Conservation (phyloP, 2,329 filamentous ascomycete species). For the Fusarium sp. region DNA sequence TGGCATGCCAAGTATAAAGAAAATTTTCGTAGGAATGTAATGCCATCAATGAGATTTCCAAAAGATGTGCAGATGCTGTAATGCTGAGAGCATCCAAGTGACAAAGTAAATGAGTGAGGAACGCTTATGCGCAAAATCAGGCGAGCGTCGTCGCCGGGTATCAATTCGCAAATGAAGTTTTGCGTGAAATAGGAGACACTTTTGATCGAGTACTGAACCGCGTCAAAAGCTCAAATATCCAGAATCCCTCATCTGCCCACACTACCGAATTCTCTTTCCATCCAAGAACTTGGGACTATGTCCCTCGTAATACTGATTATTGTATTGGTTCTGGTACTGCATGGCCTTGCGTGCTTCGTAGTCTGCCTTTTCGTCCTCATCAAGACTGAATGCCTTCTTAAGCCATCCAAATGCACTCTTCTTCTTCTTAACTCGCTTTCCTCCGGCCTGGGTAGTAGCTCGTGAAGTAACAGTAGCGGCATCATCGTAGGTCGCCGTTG, state of each 20-base stretch:
- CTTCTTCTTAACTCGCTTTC: slow-evolving; percentile 69
- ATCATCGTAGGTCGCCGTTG: slow-evolving; percentile 56
- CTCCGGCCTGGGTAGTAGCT: slow-evolving; percentile 43
- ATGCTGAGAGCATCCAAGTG: slow-evolving; percentile 11
- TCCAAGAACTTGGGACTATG: slow-evolving; percentile 65
- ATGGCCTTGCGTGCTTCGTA: slow-evolving; percentile 66
- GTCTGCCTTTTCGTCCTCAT: slow-evolving; percentile 68
- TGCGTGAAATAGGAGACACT: slow-evolving; percentile 19
- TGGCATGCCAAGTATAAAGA: slow-evolving; percentile 18
- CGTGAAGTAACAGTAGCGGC: slow-evolving; percentile 41
- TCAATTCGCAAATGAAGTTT: slow-evolving; percentile 37
- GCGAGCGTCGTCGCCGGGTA: slow-evolving; percentile 37
- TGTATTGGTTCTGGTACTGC: slow-evolving; percentile 52
- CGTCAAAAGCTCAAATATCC: slow-evolving; percentile 1
- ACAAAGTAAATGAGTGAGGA: slow-evolving; percentile 12
- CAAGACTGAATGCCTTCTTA: slow-evolving; percentile 72
- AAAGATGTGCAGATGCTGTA: slow-evolving; percentile 1
- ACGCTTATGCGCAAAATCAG: slow-evolving; percentile 31
- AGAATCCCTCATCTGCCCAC: neutral
- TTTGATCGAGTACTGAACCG: neutral
- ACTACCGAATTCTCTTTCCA: slow-evolving; percentile 58
- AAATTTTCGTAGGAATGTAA: neutral
- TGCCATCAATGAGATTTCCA: neutral
- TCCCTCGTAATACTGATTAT: slow-evolving; percentile 60
- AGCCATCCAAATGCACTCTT: slow-evolving; percentile 74